Evolutionary conservation across 106 monocot genomes (phyloP).

Genomic region (Phalaenopsis equestris): DNA sequence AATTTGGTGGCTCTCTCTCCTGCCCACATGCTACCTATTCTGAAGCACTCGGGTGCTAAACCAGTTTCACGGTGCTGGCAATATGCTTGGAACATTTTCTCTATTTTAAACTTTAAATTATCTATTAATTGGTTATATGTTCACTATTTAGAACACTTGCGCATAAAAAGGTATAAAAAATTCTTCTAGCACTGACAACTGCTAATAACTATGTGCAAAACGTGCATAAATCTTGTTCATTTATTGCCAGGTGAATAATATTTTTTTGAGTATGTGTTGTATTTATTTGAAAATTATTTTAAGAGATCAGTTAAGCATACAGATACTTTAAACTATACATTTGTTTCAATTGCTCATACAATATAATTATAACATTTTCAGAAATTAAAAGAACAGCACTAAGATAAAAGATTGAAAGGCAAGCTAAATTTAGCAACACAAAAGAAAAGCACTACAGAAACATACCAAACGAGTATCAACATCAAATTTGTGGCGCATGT

Average conservation of each 20-base stretch:
- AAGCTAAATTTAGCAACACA: not conserved
- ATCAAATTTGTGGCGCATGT: constrained; percentile 99
- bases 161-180: not conserved
- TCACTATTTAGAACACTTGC: not conserved
- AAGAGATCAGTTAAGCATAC: no score
- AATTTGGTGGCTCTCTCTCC: no score
- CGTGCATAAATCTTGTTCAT: not conserved
- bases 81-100: not conserved
- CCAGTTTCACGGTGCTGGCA: no score
- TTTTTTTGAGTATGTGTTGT: no score
- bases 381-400: not conserved
- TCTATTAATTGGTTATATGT: not conserved
- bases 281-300: no score
- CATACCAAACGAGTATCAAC: constrained; percentile 91
- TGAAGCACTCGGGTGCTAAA: no score
- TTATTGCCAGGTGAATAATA: no score
- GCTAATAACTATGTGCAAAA: not conserved
- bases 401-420: not conserved
- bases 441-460: not conserved
- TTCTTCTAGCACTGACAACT: not conserved
- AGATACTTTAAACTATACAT: not conserved
- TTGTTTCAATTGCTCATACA: not conserved
- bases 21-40: no score
- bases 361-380: not conserved
- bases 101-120: not conserved